phyloP scores from a whole-genome alignment of 768 basidiomycete genomes.

The Erythrobasidium yunnanense region DNA sequence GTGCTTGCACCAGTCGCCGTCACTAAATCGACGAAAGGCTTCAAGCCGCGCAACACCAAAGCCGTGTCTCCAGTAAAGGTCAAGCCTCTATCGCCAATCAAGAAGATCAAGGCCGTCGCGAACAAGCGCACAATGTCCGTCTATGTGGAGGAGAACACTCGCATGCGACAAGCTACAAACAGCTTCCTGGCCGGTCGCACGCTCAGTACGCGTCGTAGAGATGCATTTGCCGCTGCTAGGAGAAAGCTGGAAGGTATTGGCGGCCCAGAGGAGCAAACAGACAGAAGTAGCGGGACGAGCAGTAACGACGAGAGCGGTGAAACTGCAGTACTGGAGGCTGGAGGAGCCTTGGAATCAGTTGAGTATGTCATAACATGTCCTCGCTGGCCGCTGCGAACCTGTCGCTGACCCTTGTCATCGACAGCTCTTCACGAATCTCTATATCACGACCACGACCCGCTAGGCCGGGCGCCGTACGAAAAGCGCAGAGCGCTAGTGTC shows the following conservation, averaged over 20 bases:
- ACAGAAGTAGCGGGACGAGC: background rate
- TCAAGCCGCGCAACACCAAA: slow-evolving; percentile 2
- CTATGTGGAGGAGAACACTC: background rate
- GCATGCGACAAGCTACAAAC: background rate
- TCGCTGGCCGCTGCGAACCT: too few species aligned
- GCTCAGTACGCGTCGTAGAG: slow-evolving; percentile 12
- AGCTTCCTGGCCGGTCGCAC: background rate
- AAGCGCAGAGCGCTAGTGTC: too few species aligned
- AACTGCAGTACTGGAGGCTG: background rate
- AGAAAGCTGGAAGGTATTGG: slow-evolving; percentile 21
- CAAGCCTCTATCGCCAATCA: slow-evolving; percentile 7
- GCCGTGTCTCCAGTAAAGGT: background rate
- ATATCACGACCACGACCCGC: too few species aligned
- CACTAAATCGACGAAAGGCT: slow-evolving; percentile 22
- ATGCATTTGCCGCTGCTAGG: slow-evolving; percentile 18
- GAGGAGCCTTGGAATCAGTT: background rate
- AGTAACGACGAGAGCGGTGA: background rate
- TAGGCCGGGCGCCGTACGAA: too few species aligned
- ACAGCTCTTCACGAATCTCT: too few species aligned
- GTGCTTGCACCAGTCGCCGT: background rate
- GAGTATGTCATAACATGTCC: background rate
- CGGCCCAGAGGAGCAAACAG: slow-evolving; percentile 19
- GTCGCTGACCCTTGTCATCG: too few species aligned
- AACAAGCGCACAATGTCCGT: slow-evolving; percentile 14
- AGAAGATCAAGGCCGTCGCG: background rate